These are phyloP conservation scores for Backusella psychrophila DNA, from an alignment of 192 early-diverging fungal species.

Conservation along the genomic window DNA sequence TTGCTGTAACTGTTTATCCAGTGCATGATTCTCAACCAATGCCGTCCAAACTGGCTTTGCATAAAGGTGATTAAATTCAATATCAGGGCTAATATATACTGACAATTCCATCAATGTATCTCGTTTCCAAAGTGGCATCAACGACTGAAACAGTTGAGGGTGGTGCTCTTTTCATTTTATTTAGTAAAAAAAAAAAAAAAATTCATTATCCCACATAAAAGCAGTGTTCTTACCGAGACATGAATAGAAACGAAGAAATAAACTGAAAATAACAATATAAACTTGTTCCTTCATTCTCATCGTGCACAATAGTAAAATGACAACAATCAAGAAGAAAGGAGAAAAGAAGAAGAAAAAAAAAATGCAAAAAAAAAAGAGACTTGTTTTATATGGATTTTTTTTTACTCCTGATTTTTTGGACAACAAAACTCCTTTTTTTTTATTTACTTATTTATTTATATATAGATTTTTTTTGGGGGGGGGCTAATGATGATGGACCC, in stretches of 20 bases:
- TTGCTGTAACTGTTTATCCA: background rate
- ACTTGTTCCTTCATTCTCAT: background rate
- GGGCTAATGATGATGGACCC: background rate
- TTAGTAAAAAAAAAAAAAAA: too few species aligned
- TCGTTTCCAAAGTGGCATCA: slow-evolving; percentile 31
- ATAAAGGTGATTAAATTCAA: slow-evolving; percentile 40
- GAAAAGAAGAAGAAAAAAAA: background rate
- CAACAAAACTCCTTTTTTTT: background rate
- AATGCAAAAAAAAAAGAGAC: background rate
- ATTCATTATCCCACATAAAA: too few species aligned
- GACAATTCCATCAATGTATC: slow-evolving; percentile 38
- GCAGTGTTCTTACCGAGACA: background rate
- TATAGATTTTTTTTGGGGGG: too few species aligned
- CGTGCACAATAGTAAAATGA: background rate
- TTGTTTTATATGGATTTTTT: background rate
- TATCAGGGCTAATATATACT: slow-evolving; percentile 46
- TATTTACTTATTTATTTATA: background rate
- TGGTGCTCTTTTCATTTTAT: background rate
- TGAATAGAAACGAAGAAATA: background rate
- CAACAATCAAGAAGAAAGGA: background rate
- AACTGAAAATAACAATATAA: background rate
- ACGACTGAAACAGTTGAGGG: background rate
- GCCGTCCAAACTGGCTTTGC: slow-evolving; percentile 39
- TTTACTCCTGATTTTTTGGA: background rate
- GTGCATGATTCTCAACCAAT: slow-evolving; percentile 31